Conservation (phyloP, 305 asterid species). For the Withania somnifera region DNA sequence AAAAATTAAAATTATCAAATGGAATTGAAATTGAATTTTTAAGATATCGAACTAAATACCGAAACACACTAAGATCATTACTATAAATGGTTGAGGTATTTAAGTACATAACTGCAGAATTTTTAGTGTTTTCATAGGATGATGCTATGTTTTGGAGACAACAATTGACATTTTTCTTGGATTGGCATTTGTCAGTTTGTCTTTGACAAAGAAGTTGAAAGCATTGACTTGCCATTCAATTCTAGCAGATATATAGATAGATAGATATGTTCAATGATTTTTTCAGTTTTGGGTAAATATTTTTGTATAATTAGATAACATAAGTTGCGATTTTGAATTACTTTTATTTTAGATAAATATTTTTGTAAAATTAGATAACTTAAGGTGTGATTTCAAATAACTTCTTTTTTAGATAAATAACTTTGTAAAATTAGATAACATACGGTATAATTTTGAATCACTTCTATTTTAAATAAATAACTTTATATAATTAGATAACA, state of each 20-base stretch:
- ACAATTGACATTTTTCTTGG: neutral
- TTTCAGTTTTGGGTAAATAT: neutral
- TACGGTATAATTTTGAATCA: no score
- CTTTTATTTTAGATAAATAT: no score
- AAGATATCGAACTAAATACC: no score
- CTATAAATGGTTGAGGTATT: neutral
- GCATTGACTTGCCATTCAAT: neutral
- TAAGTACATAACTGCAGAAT: neutral
- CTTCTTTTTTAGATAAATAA: no score
- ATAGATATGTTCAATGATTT: neutral
- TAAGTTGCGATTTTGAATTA: neutral
- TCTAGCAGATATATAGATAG: neutral
- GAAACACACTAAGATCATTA: neutral
- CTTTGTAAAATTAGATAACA: no score
- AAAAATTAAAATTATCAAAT: no score
- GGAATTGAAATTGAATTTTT: no score
- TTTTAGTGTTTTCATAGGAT: neutral
- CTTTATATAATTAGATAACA: no score
- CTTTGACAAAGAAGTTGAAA: neutral
- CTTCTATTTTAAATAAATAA: no score
- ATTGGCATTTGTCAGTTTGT: neutral
- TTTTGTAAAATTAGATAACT: no score
- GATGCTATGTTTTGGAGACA: neutral
- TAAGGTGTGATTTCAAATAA: no score
- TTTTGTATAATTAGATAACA: neutral